These are phyloP conservation scores for Cryphonectria radicalis DNA, from an alignment of 2,329 filamentous ascomycete species.

Conservation along the genomic window DNA sequence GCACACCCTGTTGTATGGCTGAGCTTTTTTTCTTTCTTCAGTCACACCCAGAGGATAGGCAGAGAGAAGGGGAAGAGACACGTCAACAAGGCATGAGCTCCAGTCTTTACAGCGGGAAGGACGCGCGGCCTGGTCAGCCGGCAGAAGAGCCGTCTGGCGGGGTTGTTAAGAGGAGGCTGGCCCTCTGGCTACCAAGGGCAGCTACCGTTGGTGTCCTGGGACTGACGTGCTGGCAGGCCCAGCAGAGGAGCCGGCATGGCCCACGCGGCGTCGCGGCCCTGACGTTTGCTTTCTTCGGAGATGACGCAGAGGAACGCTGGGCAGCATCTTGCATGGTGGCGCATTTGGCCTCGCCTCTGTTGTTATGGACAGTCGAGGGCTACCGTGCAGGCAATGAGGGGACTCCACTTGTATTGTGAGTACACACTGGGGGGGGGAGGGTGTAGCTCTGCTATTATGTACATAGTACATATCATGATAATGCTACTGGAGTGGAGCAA, in stretches of 20 bases:
- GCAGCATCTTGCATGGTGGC: slow-evolving; percentile 6
- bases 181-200: slow-evolving; percentile 14
- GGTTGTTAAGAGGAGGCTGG: not conserved
- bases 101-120: not conserved
- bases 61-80: not conserved
- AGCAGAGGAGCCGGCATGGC: not conserved
- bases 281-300: slow-evolving; percentile 22
- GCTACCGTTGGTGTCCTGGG: slow-evolving; percentile 12
- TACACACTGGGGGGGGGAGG: not conserved
- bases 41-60: not conserved
- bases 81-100: not conserved
- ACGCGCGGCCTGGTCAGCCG: slow-evolving; percentile 3
- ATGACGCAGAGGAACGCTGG: not conserved
- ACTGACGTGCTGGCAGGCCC: slow-evolving; percentile 5
- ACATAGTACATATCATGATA: not conserved
- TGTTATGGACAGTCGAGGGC: slow-evolving; percentile 26
- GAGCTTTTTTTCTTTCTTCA: not conserved
- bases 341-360: slow-evolving; percentile 22
- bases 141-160: not conserved
- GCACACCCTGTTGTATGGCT: no score
- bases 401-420: slow-evolving; percentile 16
- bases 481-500: not conserved
- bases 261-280: slow-evolving; percentile 10
- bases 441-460: not conserved
- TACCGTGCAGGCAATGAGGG: not conserved